Evolutionary conservation across 2,329 filamentous ascomycete species (phyloP).

Genomic region (Paraconiothyrium brasiliense): DNA sequence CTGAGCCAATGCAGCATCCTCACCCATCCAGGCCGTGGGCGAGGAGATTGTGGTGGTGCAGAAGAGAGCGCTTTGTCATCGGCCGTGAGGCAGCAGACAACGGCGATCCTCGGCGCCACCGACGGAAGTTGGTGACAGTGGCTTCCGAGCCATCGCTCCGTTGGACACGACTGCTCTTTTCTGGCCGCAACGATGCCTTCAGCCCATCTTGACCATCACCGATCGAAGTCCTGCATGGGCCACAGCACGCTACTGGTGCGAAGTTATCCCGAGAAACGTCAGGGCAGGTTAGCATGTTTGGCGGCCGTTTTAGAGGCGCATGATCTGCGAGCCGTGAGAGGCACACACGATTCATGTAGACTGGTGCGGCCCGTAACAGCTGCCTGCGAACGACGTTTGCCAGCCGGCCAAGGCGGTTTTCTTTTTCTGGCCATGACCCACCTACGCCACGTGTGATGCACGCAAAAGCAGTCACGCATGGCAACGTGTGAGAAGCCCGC

Average conservation of each 20-base stretch:
- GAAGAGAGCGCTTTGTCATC: neutral
- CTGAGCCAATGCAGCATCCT: no score
- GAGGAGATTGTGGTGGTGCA: neutral
- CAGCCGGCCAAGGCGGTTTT: neutral
- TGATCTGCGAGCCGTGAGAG: constrained; percentile 2
- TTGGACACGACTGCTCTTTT: no score
- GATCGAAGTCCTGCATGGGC: neutral
- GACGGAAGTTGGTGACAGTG: no score
- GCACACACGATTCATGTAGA: neutral
- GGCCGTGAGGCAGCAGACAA: no score
- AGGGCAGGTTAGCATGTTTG: neutral
- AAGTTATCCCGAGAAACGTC: neutral
- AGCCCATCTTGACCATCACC: no score
- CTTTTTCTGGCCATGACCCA: constrained; percentile 10
- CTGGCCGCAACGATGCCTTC: no score
- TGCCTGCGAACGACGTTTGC: constrained; percentile 5
- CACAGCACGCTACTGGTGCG: neutral
- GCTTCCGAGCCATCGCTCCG: no score
- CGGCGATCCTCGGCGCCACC: no score
- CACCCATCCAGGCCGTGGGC: neutral
- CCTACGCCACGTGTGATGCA: constrained; percentile 8
- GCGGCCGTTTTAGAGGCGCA: constrained; percentile 1
- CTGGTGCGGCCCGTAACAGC: constrained; percentile 9
- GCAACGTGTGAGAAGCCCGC: neutral
- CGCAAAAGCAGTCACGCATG: neutral